Percentiles rank a stretch among this genome's conserved stretches.
Conservation (phyloP, 129 eudicot genomes). For the Gnaphalium uliginosum region DNA sequence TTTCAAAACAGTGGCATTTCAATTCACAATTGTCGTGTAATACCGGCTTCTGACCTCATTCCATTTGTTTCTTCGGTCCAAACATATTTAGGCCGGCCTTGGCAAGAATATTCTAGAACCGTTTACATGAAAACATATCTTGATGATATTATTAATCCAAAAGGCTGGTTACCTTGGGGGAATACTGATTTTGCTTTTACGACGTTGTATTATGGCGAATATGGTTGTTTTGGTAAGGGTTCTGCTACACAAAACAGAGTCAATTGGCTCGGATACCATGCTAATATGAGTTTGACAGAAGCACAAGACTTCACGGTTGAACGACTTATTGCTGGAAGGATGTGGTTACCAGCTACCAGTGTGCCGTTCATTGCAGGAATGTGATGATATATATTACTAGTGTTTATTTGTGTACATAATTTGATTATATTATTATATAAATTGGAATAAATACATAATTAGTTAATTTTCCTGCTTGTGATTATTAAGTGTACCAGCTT, state of each 20-base stretch:
- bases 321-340: slow-evolving; percentile 59
- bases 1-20: slow-evolving; percentile 77
- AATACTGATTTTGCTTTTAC: slow-evolving; percentile 50
- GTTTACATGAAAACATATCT: slow-evolving; percentile 54
- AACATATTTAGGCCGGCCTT: slow-evolving; percentile 75
- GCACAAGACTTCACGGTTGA: slow-evolving; percentile 65
- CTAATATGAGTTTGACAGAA: slow-evolving; percentile 32
- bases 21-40: slow-evolving; percentile 56
- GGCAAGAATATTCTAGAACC: slow-evolving; percentile 78
- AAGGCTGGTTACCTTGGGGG: slow-evolving; percentile 78
- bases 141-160: slow-evolving; percentile 42
- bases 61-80: slow-evolving; percentile 38
- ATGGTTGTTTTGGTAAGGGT: slow-evolving; percentile 62
- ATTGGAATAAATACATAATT: slow-evolving; percentile 10
- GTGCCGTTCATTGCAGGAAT: slow-evolving; percentile 70
- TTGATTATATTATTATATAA: slow-evolving; percentile 20
- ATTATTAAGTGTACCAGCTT: neutral
- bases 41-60: slow-evolving; percentile 50
- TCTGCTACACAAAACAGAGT: slow-evolving; percentile 51
- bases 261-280: slow-evolving; percentile 67
- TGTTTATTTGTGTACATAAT: slow-evolving; percentile 30
- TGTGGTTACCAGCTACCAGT: slow-evolving; percentile 77
- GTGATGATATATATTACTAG: slow-evolving; percentile 29
- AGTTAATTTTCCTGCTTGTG: neutral
- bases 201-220: slow-evolving; percentile 85